Conservation (phyloP, 495 filamentous ascomycete species). For the Neurospora cerealis region DNA sequence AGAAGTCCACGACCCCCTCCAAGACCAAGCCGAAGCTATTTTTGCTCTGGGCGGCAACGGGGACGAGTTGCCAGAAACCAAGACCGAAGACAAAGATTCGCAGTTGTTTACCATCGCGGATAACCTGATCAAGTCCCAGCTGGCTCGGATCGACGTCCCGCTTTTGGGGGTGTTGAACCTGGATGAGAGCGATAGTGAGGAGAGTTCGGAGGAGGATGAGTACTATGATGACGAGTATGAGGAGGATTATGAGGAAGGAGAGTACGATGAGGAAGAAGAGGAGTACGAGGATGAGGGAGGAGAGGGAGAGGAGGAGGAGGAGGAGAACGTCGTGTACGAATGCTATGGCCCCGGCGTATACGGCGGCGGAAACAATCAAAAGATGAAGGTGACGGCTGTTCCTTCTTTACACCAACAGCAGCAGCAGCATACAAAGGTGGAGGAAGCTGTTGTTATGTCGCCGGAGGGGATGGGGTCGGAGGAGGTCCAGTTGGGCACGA, state of each 20-base stretch:
- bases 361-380: neutral
- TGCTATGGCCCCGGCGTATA: neutral
- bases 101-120: slow-evolving; percentile 22
- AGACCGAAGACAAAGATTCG: slow-evolving; percentile 16
- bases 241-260: slow-evolving; percentile 9
- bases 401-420: neutral
- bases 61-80: neutral
- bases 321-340: slow-evolving; percentile 9
- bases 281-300: slow-evolving; percentile 14
- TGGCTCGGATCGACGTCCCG: slow-evolving; percentile 23
- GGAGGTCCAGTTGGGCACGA: slow-evolving; percentile 15
- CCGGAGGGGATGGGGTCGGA: slow-evolving; percentile 6
- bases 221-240: slow-evolving; percentile 9
- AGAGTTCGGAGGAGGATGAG: slow-evolving; percentile 8
- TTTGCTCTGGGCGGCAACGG: slow-evolving; percentile 23
- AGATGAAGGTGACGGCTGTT: neutral
- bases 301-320: slow-evolving; percentile 6
- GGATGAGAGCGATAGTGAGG: slow-evolving; percentile 25
- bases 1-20: neutral
- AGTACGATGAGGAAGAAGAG: slow-evolving; percentile 21
- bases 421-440: neutral
- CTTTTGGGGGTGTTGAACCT: slow-evolving; percentile 22
- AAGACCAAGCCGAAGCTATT: slow-evolving; percentile 15
- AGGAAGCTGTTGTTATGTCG: neutral
- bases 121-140: slow-evolving; percentile 26